Evolutionary conservation across 495 filamentous ascomycete species (phyloP).

Genomic region (Podospora pseudoanserina): DNA sequence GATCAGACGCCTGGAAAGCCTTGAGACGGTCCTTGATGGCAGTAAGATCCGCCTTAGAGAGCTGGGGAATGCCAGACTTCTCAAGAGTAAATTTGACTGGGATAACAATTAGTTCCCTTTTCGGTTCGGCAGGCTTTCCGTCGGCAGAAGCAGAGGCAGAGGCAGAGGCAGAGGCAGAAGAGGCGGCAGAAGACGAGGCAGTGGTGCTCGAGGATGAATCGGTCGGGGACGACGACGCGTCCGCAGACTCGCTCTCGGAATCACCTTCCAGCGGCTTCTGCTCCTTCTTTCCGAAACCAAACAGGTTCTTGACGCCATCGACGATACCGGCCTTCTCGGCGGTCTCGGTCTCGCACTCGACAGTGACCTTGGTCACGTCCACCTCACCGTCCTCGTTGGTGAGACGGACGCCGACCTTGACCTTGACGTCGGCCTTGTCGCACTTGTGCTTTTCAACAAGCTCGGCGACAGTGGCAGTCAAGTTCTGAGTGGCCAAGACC

Average conservation of each 20-base stretch:
- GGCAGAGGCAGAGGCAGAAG: constrained; percentile 31
- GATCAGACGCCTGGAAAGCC: constrained; percentile 81
- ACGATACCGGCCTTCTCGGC: constrained; percentile 72
- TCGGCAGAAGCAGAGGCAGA: constrained; percentile 43
- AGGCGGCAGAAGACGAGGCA: constrained; percentile 30
- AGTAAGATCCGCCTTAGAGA: constrained; percentile 55
- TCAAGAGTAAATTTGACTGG: constrained; percentile 61
- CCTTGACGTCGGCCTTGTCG: constrained; percentile 67
- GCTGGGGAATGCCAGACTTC: constrained; percentile 56
- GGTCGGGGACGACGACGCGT: constrained; percentile 42
- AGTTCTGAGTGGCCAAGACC: constrained; percentile 67
- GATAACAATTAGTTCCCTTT: constrained; percentile 68
- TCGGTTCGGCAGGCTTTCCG: constrained; percentile 44
- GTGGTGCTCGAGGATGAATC: constrained; percentile 36
- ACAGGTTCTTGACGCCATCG: constrained; percentile 90
- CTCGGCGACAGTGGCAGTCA: constrained; percentile 73
- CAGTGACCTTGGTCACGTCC: constrained; percentile 66
- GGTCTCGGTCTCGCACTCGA: constrained; percentile 76
- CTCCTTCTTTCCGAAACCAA: constrained; percentile 86
- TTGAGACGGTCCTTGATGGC: constrained; percentile 68
- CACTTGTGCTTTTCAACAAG: constrained; percentile 76
- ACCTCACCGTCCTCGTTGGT: constrained; percentile 74
- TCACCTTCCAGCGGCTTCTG: constrained; percentile 66
- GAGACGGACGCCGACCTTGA: constrained; percentile 73
- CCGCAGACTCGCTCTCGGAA: constrained; percentile 36